Evolutionary conservation across 140 eudicot genomes (phyloP), one percentile per base, ranked within the genome.

Genomic region (Ambrosia hybrid): DNA sequence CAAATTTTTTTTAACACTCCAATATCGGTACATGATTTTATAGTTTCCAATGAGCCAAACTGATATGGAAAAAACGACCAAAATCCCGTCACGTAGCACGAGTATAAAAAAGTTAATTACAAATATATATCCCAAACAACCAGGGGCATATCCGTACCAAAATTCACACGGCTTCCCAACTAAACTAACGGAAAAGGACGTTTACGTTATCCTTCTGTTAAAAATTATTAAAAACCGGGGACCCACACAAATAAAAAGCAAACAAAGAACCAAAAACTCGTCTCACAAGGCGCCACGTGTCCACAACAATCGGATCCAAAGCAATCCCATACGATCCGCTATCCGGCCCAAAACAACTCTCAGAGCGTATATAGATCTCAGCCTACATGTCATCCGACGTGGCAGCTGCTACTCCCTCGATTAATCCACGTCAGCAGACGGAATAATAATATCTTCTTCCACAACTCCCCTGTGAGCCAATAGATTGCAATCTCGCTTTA

Each of bases 281-380:
- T 5, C 52, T n/a, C 65, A 48, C 68, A 84, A 0, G 0, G 30
- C 59, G 36, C 85, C 87, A 87, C 93, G 87, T 84, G 85, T 79
- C 77, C 81, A 83, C 65, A 4, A 0, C 46, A 71, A 84, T 77
- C 87, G 85, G 87, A 84, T 87, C 89, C 2, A 51, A 84, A 63
- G 52, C 11, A 80, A 76, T 82, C 83, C 77, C 30, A 36, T 38
- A 65, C 45, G 83, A 79, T 75, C 89, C 84, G 75, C 39, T 51
- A 73, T 79, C 79, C 79, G 83, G 30, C 79, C 84, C 74, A 61
- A 69, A 77, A 59, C 66, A 45, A 17, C 71, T 79, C 82, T 61
- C 71, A 70, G 80, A 74, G 82, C 82, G 73, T 73, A 67, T 84
- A 79, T 84, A 57, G 92, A 87, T 87, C 70, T 80, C 73, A 73